Evolutionary conservation across 352 stramenopile species (phyloP), one percentile per base, ranked within the genome.

Genomic region (Globisporangium takayamanum): DNA sequence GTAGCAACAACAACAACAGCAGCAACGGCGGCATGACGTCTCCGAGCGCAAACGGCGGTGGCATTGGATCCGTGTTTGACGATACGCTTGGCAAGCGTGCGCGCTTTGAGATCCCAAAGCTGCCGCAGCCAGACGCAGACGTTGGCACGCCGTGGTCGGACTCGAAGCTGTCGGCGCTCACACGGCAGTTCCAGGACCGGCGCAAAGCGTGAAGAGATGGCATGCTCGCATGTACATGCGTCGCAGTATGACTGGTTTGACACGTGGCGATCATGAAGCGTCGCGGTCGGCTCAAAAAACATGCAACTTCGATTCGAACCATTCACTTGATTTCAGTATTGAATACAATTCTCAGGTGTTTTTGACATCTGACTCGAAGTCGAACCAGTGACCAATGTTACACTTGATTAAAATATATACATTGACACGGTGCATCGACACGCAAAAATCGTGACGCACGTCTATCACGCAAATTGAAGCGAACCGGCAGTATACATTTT

Each of bases 101-200:
- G 39, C 72, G 74, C 5, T 90, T 89, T 30, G 76, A 90, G 25
- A 92, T 92, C 52, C 80, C 82, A 16, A 90, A 87, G 59, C 69
- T 90, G n/a, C 78, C 77, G 16, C 83, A 92, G 50, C 68, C 68
- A 12, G 80, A 89, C 3, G 60, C 61, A 8, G 80, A 88, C 36
- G 69, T 66, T 2, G 75, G 75, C 2, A 91, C 72, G 22, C 83
- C 79, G 0, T 92, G 80, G 80, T 89, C 78, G 11, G 80, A 92
- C 58, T 73, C 75, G 50, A 92, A 89, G 55, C 69, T 91, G 22
- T 77, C 67, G 14, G 66, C 64, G 48, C 61, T 84, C 37, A 69
- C 78, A 59, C 64, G 68, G 0, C 71, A 84, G 46, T 58, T 80
- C 50, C 66, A 78, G 20, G 71, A 69, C 41, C 74, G 74, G 55